Conservation (phyloP, 768 basidiomycete species). For the Candolleomyces aberdarensis region DNA sequence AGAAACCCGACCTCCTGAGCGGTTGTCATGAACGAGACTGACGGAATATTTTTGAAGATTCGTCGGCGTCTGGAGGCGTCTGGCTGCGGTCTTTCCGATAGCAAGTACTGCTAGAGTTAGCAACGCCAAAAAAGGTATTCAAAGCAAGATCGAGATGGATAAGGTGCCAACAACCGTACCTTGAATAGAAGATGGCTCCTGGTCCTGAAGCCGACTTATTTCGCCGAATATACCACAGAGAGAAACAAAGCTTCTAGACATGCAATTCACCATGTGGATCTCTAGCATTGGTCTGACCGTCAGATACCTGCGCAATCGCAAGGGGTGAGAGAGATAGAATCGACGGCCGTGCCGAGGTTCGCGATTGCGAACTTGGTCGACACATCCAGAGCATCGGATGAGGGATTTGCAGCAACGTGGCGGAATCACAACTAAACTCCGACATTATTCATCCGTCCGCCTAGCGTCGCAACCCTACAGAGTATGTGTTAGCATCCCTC, state of each 20-base stretch:
- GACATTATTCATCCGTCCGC: too few relatives aligned
- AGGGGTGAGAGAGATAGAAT: background rate
- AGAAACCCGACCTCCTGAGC: background rate
- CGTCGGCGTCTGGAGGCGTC: background rate
- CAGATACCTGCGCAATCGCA: background rate
- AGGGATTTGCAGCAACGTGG: too few relatives aligned
- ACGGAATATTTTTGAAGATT: background rate
- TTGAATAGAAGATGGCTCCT: background rate
- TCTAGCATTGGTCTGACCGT: too few relatives aligned
- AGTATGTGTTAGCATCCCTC: too few relatives aligned
- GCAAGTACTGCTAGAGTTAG: background rate
- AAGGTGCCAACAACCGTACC: background rate
- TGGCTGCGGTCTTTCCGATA: background rate
- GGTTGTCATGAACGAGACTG: background rate
- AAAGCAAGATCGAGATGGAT: background rate
- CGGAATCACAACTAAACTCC: too few relatives aligned
- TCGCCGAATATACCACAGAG: background rate
- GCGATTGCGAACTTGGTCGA: too few relatives aligned
- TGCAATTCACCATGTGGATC: too few relatives aligned
- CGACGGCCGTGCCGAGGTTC: too few relatives aligned
- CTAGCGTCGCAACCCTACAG: too few relatives aligned
- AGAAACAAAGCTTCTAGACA: background rate
- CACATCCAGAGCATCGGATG: too few relatives aligned
- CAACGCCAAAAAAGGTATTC: background rate
- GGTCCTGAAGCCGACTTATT: background rate